These are phyloP conservation scores for Peltaster fructicola DNA, from an alignment of 2,329 filamentous ascomycete species.

Conservation along the genomic window DNA sequence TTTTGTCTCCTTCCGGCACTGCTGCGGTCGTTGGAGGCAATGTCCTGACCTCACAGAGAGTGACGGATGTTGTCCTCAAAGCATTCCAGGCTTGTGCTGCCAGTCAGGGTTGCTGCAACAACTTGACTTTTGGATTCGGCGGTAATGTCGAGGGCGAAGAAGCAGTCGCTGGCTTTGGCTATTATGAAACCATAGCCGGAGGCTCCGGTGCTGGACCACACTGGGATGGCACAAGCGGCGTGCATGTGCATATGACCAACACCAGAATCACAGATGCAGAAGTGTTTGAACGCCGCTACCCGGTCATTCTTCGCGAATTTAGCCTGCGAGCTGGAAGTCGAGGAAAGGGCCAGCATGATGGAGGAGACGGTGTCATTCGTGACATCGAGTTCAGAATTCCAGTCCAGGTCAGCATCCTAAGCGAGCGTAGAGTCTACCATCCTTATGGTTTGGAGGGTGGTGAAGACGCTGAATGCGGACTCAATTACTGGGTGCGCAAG, in stretches of 20 bases:
- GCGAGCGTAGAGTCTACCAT: conserved; percentile 55
- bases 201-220: conserved; percentile 54
- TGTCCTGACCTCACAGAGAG: conserved; percentile 58
- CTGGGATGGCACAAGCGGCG: conserved; percentile 57
- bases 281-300: conserved; percentile 61
- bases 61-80: conserved; percentile 68
- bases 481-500: conserved; percentile 75
- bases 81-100: conserved; percentile 68
- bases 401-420: conserved; percentile 61
- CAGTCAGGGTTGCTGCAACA: conserved; percentile 66
- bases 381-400: conserved; percentile 71
- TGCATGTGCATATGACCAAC: conserved; percentile 80
- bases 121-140: conserved; percentile 68
- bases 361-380: conserved; percentile 60
- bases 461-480: conserved; percentile 56
- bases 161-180: conserved; percentile 61
- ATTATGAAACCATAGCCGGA: conserved; percentile 73
- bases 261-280: conserved; percentile 69
- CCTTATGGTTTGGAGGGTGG: conserved; percentile 77
- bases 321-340: conserved; percentile 44
- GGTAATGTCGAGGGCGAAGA: conserved; percentile 42
- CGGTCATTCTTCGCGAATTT: conserved; percentile 56
- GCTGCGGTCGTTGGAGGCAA: conserved; percentile 74
- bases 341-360: conserved; percentile 46
- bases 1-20: conserved; percentile 57